These are phyloP conservation scores for Ganoderma multipileum DNA, from an alignment of 1,284 basidiomycete species.

Conservation along the genomic window DNA sequence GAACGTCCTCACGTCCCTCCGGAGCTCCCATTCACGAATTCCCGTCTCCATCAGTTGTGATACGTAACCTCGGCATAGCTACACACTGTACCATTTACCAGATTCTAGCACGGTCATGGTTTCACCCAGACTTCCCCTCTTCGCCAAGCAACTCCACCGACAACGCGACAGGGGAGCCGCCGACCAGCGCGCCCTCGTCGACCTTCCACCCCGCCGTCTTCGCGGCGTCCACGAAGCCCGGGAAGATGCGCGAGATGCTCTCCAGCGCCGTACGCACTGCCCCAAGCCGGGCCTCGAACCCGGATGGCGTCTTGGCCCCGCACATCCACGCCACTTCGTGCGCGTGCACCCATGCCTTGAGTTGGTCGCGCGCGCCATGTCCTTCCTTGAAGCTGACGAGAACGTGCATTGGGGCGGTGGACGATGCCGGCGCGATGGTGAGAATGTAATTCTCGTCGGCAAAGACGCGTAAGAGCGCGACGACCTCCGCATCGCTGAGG, in stretches of 20 bases:
- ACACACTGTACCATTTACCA: neutral
- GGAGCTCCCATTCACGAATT: neutral
- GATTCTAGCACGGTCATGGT: neutral
- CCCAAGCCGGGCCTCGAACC: constrained; percentile 25
- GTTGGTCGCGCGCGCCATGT: constrained; percentile 52
- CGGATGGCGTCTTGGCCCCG: constrained; percentile 12
- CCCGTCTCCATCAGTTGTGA: neutral
- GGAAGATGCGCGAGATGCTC: constrained; percentile 37
- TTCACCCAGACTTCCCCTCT: constrained; percentile 17
- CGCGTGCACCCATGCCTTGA: constrained; percentile 65
- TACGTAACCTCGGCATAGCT: neutral
- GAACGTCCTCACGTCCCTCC: neutral
- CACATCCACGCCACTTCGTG: constrained; percentile 34
- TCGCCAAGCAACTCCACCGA: constrained; percentile 27
- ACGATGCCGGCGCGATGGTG: constrained; percentile 48
- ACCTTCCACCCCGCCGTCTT: constrained; percentile 46
- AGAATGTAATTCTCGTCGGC: constrained; percentile 54
- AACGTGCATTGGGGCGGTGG: constrained; percentile 31
- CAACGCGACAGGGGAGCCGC: constrained; percentile 44
- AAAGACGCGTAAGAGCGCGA: constrained; percentile 41
- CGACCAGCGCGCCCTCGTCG: constrained; percentile 44
- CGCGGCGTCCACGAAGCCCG: constrained; percentile 41
- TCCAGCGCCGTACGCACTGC: constrained; percentile 36
- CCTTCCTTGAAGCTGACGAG: constrained; percentile 58
- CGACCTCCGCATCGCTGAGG: constrained; percentile 20